phyloP scores from a whole-genome alignment of 2,329 filamentous ascomycete genomes.

The Phoma sp. region DNA sequence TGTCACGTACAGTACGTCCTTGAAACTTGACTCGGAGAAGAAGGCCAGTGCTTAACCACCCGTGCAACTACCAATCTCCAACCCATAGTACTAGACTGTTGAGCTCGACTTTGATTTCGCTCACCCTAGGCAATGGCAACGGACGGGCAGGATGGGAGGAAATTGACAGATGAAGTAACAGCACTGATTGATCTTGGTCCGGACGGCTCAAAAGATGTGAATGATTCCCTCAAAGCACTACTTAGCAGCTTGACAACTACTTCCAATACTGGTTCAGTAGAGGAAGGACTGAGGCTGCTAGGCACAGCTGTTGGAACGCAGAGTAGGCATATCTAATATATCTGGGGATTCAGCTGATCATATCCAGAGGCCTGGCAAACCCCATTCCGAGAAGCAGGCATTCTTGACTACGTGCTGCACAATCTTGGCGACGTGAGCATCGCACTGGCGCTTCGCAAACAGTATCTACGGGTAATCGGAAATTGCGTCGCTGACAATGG shows the following conservation, averaged over 20 bases:
- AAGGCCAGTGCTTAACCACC: neutral
- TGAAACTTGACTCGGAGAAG: slow-evolving; percentile 1
- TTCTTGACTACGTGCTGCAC: slow-evolving; percentile 38
- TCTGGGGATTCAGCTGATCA: slow-evolving; percentile 30
- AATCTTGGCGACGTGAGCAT: slow-evolving; percentile 31
- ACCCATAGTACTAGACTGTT: neutral
- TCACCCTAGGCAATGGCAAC: slow-evolving; percentile 2
- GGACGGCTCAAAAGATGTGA: neutral
- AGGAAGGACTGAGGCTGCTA: slow-evolving; percentile 31
- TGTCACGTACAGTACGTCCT: slow-evolving; percentile 11
- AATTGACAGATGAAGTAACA: slow-evolving; percentile 2
- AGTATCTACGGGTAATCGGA: slow-evolving; percentile 48
- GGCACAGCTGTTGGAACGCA: slow-evolving; percentile 45
- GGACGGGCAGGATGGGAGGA: neutral
- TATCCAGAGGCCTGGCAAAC: slow-evolving; percentile 40
- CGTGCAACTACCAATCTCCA: neutral
- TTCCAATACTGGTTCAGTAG: slow-evolving; percentile 1
- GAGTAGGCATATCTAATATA: slow-evolving; percentile 24
- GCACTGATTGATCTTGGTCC: slow-evolving; percentile 1
- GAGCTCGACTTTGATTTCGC: neutral
- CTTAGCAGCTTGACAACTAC: slow-evolving; percentile 3
- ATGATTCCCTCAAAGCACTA: neutral
- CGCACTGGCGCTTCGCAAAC: slow-evolving; percentile 35
- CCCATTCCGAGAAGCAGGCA: slow-evolving; percentile 34
- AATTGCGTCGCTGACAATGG: slow-evolving; percentile 50